phyloP scores from a whole-genome alignment of 495 filamentous ascomycete species.

The Rhizodiscina lignyota region DNA sequence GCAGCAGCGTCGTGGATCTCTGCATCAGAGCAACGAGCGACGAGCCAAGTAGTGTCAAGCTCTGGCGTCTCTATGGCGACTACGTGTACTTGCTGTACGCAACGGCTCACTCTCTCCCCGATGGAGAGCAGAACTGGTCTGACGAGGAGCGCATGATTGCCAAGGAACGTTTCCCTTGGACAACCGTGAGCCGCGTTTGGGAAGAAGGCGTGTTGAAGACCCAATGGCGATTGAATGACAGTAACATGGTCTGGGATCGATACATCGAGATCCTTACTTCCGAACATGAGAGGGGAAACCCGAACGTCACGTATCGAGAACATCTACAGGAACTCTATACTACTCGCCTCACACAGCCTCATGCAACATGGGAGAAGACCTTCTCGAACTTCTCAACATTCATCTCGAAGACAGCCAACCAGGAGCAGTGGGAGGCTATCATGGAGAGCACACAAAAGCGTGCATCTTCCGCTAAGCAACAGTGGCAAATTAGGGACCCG shows the following conservation, averaged over 20 bases:
- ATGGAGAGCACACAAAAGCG: conserved; percentile 55
- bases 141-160: conserved; percentile 62
- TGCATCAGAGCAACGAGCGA: conserved; percentile 65
- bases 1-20: conserved; percentile 65
- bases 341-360: conserved; percentile 59
- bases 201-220: conserved; percentile 61
- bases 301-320: no score
- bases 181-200: conserved; percentile 63
- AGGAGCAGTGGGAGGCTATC: conserved; percentile 57
- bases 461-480: conserved; percentile 50
- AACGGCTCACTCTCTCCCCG: conserved; percentile 24
- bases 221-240: conserved; percentile 67
- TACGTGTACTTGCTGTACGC: conserved; percentile 65
- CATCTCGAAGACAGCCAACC: conserved; percentile 56
- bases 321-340: no score
- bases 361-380: conserved; percentile 72
- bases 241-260: conserved; percentile 77
- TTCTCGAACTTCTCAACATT: conserved; percentile 71
- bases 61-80: conserved; percentile 82
- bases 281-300: no score
- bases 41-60: conserved; percentile 64
- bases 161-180: conserved; percentile 63
- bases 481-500: conserved; percentile 49
- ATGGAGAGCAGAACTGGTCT: conserved; percentile 37
- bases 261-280: conserved; percentile 44